Base-by-base conservation (phyloP, 1,284 basidiomycete genomes). In the Anthracocystis panici-leucophaei region DNA sequence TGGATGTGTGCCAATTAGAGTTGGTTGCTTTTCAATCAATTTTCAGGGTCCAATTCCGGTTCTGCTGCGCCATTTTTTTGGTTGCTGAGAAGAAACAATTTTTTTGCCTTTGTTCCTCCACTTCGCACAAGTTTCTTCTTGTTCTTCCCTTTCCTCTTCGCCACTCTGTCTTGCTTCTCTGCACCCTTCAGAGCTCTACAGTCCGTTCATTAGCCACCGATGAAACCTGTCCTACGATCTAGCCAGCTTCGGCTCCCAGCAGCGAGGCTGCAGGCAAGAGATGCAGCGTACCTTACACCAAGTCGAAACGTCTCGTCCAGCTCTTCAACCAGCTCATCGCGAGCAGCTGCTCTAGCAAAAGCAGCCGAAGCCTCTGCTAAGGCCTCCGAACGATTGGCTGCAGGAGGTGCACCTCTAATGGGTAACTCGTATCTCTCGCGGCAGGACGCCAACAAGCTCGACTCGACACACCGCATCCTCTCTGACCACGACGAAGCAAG, bases 311-410 rank as follows among this genome's bases (percentile, higher is more conserved):
- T 54, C 9, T 62, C 63, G 1, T 63, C 69, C 18, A 56, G 23
- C 56, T 45, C 69, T 23, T 46, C 56, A 6, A 16, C 64, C 33
- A 67, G 54, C 56, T 65, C 57, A 20, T 70, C 72, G 3, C 23
- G 72, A 25, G 73, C 73, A 40, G 60, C 68, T 16, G 64, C 67
- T n/a, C 64, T 75, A 1, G 60, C 64, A 27, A 75, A 61, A 50
- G 73, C 73, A 18, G 74, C 69, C 41, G 61, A 76, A 42, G 74
- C 65, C n/a, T 68, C 65, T 16, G 33, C 50, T 16, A 51, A 62
- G 3, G 68, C 61, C 8, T 71, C 74, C 12, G 65, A 75, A 35
- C 18, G 67, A 14, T 16, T 70, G 9, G 55, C 65, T 4, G 51
- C 58, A 8, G 62, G 62, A 25, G 56, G 48, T 3, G 46, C 57